These are phyloP conservation scores for Moelleriella libera DNA, from an alignment of 2,329 filamentous ascomycete species.

Conservation along the genomic window DNA sequence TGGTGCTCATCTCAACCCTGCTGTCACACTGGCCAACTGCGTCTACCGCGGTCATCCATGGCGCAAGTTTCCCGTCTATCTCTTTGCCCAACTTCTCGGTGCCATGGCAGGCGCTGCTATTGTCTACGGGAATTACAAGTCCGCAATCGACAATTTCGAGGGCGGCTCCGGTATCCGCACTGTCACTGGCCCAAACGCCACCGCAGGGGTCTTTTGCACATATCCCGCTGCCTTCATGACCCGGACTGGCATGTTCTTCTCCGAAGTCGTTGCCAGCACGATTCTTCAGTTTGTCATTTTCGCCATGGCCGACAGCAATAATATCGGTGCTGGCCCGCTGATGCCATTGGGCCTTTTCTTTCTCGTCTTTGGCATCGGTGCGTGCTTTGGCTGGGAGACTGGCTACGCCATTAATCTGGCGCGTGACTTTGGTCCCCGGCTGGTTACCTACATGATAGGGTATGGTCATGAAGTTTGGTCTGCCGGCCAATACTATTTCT, in stretches of 20 bases:
- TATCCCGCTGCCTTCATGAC: constrained; percentile 56
- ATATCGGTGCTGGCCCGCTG: constrained; percentile 39
- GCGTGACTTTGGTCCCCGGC: constrained; percentile 55
- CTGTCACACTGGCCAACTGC: constrained; percentile 57
- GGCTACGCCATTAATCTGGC: constrained; percentile 65
- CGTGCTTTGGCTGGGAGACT: constrained; percentile 64
- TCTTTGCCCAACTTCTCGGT: constrained; percentile 50
- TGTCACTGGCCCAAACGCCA: constrained; percentile 42
- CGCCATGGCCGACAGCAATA: constrained; percentile 45
- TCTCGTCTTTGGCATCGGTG: constrained; percentile 58
- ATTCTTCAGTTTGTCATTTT: constrained; percentile 62
- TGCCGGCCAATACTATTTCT: constrained; percentile 58
- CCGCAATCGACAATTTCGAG: constrained; percentile 50
- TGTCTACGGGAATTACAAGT: constrained; percentile 49
- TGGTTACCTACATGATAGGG: constrained; percentile 53
- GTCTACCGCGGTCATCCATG: constrained; percentile 55
- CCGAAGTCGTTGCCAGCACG: constrained; percentile 53
- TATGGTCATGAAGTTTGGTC: constrained; percentile 55
- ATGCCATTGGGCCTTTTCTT: constrained; percentile 54
- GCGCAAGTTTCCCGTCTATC: constrained; percentile 56
- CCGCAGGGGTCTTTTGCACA: constrained; percentile 59
- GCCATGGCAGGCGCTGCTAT: constrained; percentile 48
- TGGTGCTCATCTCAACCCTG: constrained; percentile 55
- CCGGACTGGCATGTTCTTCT: constrained; percentile 54
- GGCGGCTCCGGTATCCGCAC: constrained; percentile 46